Conservation (phyloP, 306 rosid species). For the Astragalus glycyphyllos region DNA sequence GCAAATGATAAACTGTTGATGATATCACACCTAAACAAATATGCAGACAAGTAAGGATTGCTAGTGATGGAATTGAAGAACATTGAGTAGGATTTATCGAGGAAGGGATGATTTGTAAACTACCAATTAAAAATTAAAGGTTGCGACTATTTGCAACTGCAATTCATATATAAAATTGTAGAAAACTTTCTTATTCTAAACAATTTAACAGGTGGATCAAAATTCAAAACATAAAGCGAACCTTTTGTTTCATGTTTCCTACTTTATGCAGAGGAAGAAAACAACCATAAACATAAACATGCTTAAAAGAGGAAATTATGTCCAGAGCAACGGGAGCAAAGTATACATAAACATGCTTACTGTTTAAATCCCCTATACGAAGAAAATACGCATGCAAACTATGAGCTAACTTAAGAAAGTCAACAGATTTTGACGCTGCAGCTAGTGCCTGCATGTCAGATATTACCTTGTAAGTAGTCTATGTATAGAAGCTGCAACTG, state of each 20-base stretch:
- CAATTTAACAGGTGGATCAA: constrained; percentile 7
- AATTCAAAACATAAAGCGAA: constrained; percentile 10
- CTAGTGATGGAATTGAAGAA: background rate
- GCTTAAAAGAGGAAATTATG: background rate
- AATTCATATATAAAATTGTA: constrained; percentile 20
- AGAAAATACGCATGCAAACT: constrained; percentile 90
- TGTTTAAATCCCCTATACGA: constrained; percentile 74
- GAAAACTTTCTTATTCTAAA: constrained; percentile 8
- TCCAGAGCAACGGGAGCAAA: constrained; percentile 23
- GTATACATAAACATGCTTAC: constrained; percentile 60
- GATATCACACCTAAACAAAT: constrained; percentile 8
- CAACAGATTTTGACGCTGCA: constrained; percentile 95
- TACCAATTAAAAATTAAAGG: constrained; percentile 10
- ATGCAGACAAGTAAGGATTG: constrained; percentile 15
- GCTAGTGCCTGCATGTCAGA: constrained; percentile 78
- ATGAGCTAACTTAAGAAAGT: constrained; percentile 73
- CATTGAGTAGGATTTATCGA: constrained; percentile 14
- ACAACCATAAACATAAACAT: too few relatives aligned
- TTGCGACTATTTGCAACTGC: background rate
- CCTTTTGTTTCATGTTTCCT: constrained; percentile 14
- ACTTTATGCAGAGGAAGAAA: constrained; percentile 5
- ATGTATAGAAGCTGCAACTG: constrained; percentile 36
- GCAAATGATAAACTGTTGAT: constrained; percentile 24
- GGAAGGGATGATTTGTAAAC: constrained; percentile 29
- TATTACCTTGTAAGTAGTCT: constrained; percentile 41